Conservation (phyloP, 441 rosid species). For the Capsella rubella region DNA sequence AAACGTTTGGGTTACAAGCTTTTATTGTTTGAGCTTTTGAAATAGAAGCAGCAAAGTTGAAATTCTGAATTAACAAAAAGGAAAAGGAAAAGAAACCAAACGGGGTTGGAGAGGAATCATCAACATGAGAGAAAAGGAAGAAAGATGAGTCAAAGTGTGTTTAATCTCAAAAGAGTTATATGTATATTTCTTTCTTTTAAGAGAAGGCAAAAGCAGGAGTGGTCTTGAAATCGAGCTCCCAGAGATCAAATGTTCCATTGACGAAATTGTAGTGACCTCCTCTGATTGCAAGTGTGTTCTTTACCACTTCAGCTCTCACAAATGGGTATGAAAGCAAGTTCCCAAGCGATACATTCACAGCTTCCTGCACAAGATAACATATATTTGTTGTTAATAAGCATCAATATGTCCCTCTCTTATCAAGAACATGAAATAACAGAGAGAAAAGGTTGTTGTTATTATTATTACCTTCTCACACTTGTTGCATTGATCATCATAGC, state of each 20-base stretch:
- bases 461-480: slow-evolving; percentile 80
- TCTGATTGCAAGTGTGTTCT: slow-evolving; percentile 58
- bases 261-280: slow-evolving; percentile 95
- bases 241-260: slow-evolving; percentile 71
- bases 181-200: background rate
- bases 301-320: slow-evolving; percentile 75
- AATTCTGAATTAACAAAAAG: slow-evolving; percentile 10
- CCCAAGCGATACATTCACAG: slow-evolving; percentile 90
- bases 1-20: slow-evolving; percentile 13
- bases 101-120: slow-evolving; percentile 26
- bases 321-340: slow-evolving; percentile 92
- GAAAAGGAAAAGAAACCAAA: slow-evolving; percentile 8
- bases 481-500: slow-evolving; percentile 69
- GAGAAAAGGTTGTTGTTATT: background rate
- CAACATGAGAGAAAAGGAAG: slow-evolving; percentile 23
- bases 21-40: slow-evolving; percentile 39
- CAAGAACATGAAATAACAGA: background rate
- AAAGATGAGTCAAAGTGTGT: slow-evolving; percentile 20
- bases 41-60: slow-evolving; percentile 23
- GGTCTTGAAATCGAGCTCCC: slow-evolving; percentile 82
- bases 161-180: slow-evolving; percentile 24
- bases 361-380: slow-evolving; percentile 62
- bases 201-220: slow-evolving; percentile 49
- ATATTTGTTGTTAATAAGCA: background rate
- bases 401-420: background rate